Base-by-base conservation (phyloP, 495 filamentous ascomycete species). In the Staphylotrichum tortipilum region DNA sequence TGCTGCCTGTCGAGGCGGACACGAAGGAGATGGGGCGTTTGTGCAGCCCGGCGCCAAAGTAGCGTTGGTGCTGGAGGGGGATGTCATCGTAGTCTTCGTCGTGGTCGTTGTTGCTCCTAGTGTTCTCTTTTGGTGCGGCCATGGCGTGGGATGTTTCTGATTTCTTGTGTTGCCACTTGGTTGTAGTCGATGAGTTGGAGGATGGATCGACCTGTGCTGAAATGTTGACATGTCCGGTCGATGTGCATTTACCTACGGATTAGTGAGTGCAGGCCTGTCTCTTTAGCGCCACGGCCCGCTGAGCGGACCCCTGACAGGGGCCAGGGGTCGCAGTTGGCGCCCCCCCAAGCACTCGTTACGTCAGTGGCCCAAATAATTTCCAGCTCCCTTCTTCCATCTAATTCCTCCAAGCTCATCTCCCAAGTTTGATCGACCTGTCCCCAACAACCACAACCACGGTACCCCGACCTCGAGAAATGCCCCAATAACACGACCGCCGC, bases 1-100 rank as follows among this genome's bases (percentile, higher is more conserved):
- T 62, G 29, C 67, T 66, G 35, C 65, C 68, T 4, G 81, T 73
- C 24, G 24, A 23, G 3, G 87, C 82, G 28, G 83, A 81, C 15
- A 96, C 83, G 63, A 96, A 95, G 7, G 78, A 71, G n/a, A 96
- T 81, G 26, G 78, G 75, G 68, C 85, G 86, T 11, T 83, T 79
- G 50, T 85, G 80, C 36, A 92, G 77, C 10, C 88, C 86, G 4
- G 85, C 78, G 30, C 86, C 85, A 61, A 92, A 95, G n/a, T 82
- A 75, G 12, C 83, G 82, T 57, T 84, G 81, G 55, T 84, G 75
- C 56, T 85, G 77, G 6, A 88, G 73, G 1, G 87, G 85, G 15
- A 86, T 71, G 41, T 78, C 77, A 50, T 86, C 82, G 33, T 78
- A 56, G 12, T 54, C 57, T 28, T 68, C 57, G n/a, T 65, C 47